A percentile compares a stretch with the other conserved stretches of the same genome.
These are phyloP conservation scores for Chlorella vulgaris DNA, from an alignment of 139 green algal genomes.

Conservation along the genomic window DNA sequence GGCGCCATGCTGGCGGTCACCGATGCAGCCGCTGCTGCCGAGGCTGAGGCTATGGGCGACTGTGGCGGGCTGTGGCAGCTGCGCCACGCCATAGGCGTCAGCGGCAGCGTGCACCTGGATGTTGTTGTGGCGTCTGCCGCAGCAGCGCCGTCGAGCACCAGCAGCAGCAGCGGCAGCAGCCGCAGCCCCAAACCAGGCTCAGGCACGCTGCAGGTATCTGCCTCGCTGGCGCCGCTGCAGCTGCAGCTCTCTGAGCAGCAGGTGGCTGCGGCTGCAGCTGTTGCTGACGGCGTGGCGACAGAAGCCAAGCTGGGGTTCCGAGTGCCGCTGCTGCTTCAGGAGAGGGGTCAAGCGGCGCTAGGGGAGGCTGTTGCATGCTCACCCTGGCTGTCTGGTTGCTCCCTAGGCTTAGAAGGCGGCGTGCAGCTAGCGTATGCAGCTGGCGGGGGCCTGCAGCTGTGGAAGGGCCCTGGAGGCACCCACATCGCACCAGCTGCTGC, in stretches of 20 bases:
- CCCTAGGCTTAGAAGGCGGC: not conserved
- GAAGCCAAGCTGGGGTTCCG: constrained; percentile 17
- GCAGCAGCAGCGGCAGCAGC: too few relatives aligned
- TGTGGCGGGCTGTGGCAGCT: constrained; percentile 21
- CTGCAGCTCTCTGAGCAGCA: constrained; percentile 29
- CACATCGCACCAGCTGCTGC: not conserved
- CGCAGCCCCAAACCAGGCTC: not conserved
- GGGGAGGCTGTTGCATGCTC: not conserved
- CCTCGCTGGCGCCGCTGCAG: not conserved
- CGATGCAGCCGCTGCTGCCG: not conserved
- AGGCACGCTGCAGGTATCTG: not conserved
- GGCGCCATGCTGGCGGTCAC: constrained; percentile 11
- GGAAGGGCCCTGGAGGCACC: not conserved
- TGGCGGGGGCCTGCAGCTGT: not conserved
- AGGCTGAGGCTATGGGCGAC: not conserved
- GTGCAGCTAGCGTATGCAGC: constrained; percentile 7
- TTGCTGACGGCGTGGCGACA: not conserved
- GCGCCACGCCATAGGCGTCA: constrained; percentile 1
- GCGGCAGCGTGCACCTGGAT: not conserved
- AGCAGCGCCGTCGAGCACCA: too few relatives aligned
- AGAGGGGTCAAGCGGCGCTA: not conserved
- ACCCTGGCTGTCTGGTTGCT: constrained; percentile 9
- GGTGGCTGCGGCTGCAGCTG: constrained; percentile 14
- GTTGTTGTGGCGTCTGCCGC: too few relatives aligned
- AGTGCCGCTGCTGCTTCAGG: not conserved